Conservation (phyloP, 306 rosid genomes). For the Ormosia semicastrata region DNA sequence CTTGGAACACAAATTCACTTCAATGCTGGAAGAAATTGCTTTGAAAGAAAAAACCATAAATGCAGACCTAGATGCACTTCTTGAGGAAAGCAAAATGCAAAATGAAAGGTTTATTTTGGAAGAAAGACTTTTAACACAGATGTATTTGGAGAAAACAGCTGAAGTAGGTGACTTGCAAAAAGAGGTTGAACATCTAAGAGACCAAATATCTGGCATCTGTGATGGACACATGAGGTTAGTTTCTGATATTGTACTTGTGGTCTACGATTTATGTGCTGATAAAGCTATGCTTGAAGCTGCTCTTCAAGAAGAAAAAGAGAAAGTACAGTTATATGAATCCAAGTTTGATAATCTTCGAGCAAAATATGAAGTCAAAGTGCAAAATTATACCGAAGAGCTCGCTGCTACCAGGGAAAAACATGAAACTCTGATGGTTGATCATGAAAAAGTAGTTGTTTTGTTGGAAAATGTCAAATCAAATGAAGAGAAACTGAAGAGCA, state of each 20-base stretch:
- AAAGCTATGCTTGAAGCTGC: slow-evolving; percentile 40
- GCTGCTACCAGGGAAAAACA: slow-evolving; percentile 33
- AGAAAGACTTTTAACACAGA: slow-evolving; percentile 35
- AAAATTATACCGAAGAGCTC: slow-evolving; percentile 26
- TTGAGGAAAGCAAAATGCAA: slow-evolving; percentile 30
- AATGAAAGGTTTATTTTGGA: slow-evolving; percentile 35
- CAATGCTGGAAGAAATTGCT: slow-evolving; percentile 32
- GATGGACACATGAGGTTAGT: slow-evolving; percentile 28
- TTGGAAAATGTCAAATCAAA: slow-evolving; percentile 35
- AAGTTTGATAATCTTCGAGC: slow-evolving; percentile 26
- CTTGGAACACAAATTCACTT: slow-evolving; percentile 43
- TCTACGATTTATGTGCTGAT: slow-evolving; percentile 38
- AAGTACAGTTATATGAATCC: slow-evolving; percentile 28
- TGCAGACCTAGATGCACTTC: slow-evolving; percentile 37
- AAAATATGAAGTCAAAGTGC: slow-evolving; percentile 33
- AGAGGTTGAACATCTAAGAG: slow-evolving; percentile 29
- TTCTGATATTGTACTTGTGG: slow-evolving; percentile 30
- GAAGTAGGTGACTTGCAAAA: slow-evolving; percentile 39
- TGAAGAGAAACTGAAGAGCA: slow-evolving; percentile 33
- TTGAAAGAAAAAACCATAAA: slow-evolving; percentile 37
- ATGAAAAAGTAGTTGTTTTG: slow-evolving; percentile 35
- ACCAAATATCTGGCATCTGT: slow-evolving; percentile 25
- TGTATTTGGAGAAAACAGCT: slow-evolving; percentile 42
- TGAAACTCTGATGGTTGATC: slow-evolving; percentile 32
- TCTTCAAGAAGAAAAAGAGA: slow-evolving; percentile 45